Conservation (phyloP, 768 basidiomycete species). For the Bullera alba region DNA sequence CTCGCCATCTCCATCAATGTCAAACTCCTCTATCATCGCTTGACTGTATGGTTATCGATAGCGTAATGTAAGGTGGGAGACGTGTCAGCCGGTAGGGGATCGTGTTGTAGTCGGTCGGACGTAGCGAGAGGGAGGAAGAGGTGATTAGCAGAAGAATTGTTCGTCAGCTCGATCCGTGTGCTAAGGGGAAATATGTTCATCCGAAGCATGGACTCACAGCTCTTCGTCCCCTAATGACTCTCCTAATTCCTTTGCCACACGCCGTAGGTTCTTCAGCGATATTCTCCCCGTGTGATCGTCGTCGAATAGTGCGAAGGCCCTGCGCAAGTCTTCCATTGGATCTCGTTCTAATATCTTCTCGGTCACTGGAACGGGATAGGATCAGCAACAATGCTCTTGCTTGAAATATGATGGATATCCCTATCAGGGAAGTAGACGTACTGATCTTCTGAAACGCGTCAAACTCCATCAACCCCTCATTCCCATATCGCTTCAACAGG, state of each 20-base stretch:
- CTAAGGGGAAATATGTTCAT: too few species aligned
- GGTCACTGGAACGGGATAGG: slow-evolving; percentile 88
- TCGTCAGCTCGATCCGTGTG: neutral
- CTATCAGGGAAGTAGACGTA: slow-evolving; percentile 46
- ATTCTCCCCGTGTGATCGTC: slow-evolving; percentile 95
- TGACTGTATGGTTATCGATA: too few species aligned
- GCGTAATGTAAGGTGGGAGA: too few species aligned
- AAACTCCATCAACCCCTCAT: slow-evolving; percentile 67
- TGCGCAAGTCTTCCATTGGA: slow-evolving; percentile 90
- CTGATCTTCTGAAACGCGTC: slow-evolving; percentile 93
- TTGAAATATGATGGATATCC: neutral
- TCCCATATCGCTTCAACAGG: slow-evolving; percentile 75
- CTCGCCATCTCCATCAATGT: slow-evolving; percentile 95
- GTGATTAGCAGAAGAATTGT: neutral
- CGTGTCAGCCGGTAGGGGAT: too few species aligned
- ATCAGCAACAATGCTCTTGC: neutral
- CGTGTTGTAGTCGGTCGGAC: neutral
- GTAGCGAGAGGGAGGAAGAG: neutral
- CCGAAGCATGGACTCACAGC: slow-evolving; percentile 69
- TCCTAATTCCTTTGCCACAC: slow-evolving; percentile 94
- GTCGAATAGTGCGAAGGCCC: slow-evolving; percentile 94
- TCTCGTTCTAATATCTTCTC: slow-evolving; percentile 87
- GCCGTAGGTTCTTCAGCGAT: slow-evolving; percentile 74
- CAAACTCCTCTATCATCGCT: slow-evolving; percentile 99
- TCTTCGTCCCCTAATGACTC: slow-evolving; percentile 94